phyloP scores from a whole-genome alignment of 2,329 filamentous ascomycete genomes.

The Harringtonia lauricola region DNA sequence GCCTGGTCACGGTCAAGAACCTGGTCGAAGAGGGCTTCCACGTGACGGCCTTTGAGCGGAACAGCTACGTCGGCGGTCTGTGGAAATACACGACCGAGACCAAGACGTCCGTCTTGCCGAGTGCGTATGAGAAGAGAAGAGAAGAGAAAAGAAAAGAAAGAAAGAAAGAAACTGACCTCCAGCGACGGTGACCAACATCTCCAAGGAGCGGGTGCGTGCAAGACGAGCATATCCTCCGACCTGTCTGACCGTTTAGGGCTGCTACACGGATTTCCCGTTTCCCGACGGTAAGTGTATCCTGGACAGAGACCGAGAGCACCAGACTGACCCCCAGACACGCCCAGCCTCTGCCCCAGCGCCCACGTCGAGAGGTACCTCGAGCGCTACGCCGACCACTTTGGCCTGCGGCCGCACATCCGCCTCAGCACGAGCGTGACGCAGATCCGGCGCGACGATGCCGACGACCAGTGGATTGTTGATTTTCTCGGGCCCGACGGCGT shows the following conservation, averaged over 20 bases:
- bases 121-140: no score
- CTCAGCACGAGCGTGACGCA: slow-evolving; percentile 5
- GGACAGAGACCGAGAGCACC: background rate
- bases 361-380: slow-evolving; percentile 27
- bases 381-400: slow-evolving; percentile 17
- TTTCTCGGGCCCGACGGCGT: background rate
- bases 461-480: slow-evolving; percentile 6
- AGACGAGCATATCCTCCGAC: slow-evolving; percentile 9
- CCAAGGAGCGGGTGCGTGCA: slow-evolving; percentile 14
- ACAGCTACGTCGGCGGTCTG: background rate
- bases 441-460: slow-evolving; percentile 4
- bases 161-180: no score
- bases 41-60: background rate
- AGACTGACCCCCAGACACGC: background rate
- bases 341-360: background rate
- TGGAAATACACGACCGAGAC: background rate
- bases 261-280: slow-evolving; percentile 30
- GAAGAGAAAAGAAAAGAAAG: no score
- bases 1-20: no score
- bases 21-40: no score
- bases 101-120: background rate
- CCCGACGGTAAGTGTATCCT: slow-evolving; percentile 21
- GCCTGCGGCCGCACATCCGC: slow-evolving; percentile 8
- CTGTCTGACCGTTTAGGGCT: slow-evolving; percentile 17
- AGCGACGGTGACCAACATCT: slow-evolving; percentile 23